Percentiles rank a stretch among this genome's conserved stretches.
These are phyloP conservation scores for Chaetothyriales sp. DNA, from an alignment of 2,329 filamentous ascomycete genomes.

Conservation along the genomic window DNA sequence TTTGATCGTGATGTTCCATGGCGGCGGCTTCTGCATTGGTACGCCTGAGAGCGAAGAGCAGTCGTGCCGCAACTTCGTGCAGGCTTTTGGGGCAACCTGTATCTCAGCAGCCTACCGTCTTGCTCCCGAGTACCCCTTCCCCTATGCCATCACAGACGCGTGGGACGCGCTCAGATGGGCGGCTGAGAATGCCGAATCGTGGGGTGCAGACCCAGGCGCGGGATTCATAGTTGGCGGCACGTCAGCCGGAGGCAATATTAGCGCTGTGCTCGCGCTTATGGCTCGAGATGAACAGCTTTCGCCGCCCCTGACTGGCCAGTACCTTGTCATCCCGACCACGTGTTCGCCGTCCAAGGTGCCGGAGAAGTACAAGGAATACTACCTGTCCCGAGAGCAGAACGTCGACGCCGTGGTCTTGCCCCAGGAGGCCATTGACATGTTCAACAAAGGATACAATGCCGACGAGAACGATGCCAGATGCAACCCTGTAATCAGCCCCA, in stretches of 20 bases:
- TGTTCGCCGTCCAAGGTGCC: conserved; percentile 22
- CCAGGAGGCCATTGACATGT: conserved; percentile 19
- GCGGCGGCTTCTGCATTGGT: conserved; percentile 20
- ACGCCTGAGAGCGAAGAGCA: conserved; percentile 17
- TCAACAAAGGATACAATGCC: conserved; percentile 13
- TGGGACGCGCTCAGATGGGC: conserved; percentile 18
- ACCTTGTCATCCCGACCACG: conserved; percentile 31
- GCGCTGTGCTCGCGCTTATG: conserved; percentile 24
- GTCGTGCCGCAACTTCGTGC: conserved; percentile 14
- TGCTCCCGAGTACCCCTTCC: conserved; percentile 17
- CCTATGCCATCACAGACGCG: conserved; percentile 14
- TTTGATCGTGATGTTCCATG: conserved; percentile 18
- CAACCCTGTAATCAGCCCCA: conserved; percentile 11
- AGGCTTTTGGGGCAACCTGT: conserved; percentile 14
- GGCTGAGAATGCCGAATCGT: conserved; percentile 25
- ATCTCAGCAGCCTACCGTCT: conserved; percentile 14
- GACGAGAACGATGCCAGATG: conserved; percentile 13
- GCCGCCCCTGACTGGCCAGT: conserved; percentile 35
- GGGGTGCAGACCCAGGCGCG: conserved; percentile 27
- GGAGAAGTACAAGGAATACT: conserved; percentile 25
- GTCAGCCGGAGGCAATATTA: conserved; percentile 31
- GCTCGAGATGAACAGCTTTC: conserved; percentile 24
- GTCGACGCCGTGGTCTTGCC: conserved; percentile 26
- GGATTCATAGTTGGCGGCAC: conserved; percentile 39
- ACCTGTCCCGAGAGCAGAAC: conserved; percentile 29